Evolutionary conservation across 1,284 basidiomycete genomes (phyloP).

Genomic region (Leccinum fuscescens): DNA sequence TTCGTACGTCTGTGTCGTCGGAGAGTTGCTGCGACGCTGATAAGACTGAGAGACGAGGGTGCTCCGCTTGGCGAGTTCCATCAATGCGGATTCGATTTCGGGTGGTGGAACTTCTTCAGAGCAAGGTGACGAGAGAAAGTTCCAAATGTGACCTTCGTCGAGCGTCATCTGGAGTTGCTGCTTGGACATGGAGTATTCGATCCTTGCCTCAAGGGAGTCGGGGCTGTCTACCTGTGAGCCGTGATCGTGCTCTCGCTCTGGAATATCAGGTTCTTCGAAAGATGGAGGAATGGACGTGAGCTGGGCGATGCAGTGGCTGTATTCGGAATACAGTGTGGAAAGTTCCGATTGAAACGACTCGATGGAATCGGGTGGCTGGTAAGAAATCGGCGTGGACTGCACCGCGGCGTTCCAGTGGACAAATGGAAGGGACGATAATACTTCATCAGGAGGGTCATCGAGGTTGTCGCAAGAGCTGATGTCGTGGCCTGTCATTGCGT

Average conservation of each 20-base stretch:
- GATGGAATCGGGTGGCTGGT: slow-evolving; percentile 14
- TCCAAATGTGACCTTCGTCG: slow-evolving; percentile 68
- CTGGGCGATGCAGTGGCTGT: slow-evolving; percentile 47
- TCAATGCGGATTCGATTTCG: slow-evolving; percentile 32
- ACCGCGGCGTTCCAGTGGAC: slow-evolving; percentile 27
- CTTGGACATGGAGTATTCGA: slow-evolving; percentile 60
- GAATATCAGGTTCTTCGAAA: slow-evolving; percentile 18
- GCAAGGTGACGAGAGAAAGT: slow-evolving; percentile 34
- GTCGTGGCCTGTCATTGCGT: slow-evolving; percentile 7
- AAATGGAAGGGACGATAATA: slow-evolving; percentile 21
- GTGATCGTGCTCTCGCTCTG: slow-evolving; percentile 4
- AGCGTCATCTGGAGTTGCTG: slow-evolving; percentile 57
- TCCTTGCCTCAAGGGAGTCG: slow-evolving; percentile 37
- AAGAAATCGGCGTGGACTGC: slow-evolving; percentile 20
- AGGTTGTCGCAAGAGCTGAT: slow-evolving; percentile 2
- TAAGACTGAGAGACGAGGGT: slow-evolving; percentile 59
- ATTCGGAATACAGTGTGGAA: slow-evolving; percentile 48
- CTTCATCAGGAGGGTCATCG: slow-evolving; percentile 18
- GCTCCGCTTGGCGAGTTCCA: slow-evolving; percentile 49
- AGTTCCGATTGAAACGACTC: slow-evolving; percentile 35
- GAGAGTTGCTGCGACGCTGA: slow-evolving; percentile 54
- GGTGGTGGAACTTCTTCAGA: slow-evolving; percentile 7
- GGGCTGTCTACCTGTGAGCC: slow-evolving; percentile 14
- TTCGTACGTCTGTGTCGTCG: slow-evolving; percentile 58
- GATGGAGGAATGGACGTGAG: slow-evolving; percentile 40